phyloP scores from a whole-genome alignment of 164 flowering plant species.

The Vitis labrusca region DNA sequence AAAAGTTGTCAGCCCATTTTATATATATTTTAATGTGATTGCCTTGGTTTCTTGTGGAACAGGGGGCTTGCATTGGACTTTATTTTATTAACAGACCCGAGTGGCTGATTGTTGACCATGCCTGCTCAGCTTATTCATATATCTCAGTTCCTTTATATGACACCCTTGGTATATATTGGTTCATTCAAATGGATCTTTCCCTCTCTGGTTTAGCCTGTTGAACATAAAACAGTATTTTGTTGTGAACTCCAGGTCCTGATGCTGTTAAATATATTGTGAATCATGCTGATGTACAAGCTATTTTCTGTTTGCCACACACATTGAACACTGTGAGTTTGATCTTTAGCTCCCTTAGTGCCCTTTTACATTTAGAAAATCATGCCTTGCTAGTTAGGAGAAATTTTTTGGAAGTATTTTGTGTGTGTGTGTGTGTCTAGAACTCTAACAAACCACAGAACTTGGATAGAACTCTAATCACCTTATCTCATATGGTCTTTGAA shows the following conservation, averaged over 20 bases:
- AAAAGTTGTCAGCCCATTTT: background rate
- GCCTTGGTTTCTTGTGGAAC: conserved; percentile 6
- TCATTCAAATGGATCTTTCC: background rate
- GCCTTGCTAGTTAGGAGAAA: background rate
- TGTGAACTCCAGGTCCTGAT: conserved; percentile 55
- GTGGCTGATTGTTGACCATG: conserved; percentile 76
- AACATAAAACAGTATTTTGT: background rate
- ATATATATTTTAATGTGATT: background rate
- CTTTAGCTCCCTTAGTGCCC: background rate
- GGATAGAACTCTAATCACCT: no score
- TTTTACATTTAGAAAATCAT: background rate
- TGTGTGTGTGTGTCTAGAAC: no score
- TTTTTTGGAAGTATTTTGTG: background rate
- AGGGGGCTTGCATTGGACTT: conserved; percentile 66
- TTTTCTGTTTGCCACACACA: conserved; percentile 70
- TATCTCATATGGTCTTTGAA: no score
- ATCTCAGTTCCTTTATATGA: conserved; percentile 74
- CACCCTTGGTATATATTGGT: conserved; percentile 55
- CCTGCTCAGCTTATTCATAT: conserved; percentile 74
- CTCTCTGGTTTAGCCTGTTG: background rate
- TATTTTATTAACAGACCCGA: conserved; percentile 77
- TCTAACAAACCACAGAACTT: no score
- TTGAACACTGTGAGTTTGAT: conserved; percentile 57
- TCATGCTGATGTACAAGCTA: conserved; percentile 67
- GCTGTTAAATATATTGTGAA: conserved; percentile 69